Percentiles rank a stretch among this genome's conserved stretches.
Conservation (phyloP, 148 eudicot species). For the Suaeda aralocaspica region DNA sequence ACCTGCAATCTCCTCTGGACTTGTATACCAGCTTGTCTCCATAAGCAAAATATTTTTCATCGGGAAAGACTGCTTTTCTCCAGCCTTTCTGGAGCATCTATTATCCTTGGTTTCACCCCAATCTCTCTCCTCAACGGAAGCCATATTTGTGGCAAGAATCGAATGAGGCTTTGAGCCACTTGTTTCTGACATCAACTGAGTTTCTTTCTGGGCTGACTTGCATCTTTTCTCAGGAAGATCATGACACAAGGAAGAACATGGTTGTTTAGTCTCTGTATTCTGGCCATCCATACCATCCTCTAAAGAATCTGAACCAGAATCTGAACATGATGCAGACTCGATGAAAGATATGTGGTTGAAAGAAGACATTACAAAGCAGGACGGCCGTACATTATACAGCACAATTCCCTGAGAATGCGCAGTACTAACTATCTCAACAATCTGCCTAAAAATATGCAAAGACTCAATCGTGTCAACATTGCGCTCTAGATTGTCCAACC, state of each 20-base stretch:
- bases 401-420: constrained; percentile 90
- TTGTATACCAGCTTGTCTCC: constrained; percentile 91
- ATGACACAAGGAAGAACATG: constrained; percentile 29
- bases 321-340: constrained; percentile 93
- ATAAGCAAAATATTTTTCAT: constrained; percentile 71
- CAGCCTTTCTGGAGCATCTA: constrained; percentile 38
- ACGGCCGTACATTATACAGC: constrained; percentile 77
- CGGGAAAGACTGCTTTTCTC: constrained; percentile 65
- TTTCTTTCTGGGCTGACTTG: constrained; percentile 20
- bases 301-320: constrained; percentile 74
- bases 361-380: constrained; percentile 87
- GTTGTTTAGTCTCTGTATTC: constrained; percentile 42
- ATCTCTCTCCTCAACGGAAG: constrained; percentile 24
- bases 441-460: constrained; percentile 79
- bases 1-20: constrained; percentile 86
- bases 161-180: constrained; percentile 48
- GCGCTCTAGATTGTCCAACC: constrained; percentile 81
- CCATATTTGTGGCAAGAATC: constrained; percentile 21
- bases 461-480: constrained; percentile 61
- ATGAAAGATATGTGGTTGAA: constrained; percentile 83
- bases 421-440: constrained; percentile 68
- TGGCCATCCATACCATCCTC: constrained; percentile 54
- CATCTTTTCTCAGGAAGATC: constrained; percentile 26
- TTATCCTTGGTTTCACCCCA: constrained; percentile 27
- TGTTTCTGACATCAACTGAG: constrained; percentile 30